phyloP scores from a whole-genome alignment of 1,139 yeast genomes.

The Saccharomycopsis crataegensis region DNA sequence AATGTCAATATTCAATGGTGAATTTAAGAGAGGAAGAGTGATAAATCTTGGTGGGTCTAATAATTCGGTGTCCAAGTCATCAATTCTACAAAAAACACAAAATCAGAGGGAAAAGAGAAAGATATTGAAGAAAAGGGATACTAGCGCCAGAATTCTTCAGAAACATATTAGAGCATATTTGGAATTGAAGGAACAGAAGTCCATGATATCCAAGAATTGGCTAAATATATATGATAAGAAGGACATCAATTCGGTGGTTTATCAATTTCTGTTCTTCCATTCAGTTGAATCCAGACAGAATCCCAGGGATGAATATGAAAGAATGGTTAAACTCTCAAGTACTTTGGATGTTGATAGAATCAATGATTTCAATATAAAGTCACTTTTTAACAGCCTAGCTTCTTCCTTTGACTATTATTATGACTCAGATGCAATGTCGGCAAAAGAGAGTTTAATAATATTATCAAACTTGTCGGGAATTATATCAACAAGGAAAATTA shows the following conservation, averaged over 20 bases:
- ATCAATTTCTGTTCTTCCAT: conserved; percentile 2
- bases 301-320: background rate
- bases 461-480: no score
- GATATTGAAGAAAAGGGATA: conserved; percentile 39
- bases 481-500: no score
- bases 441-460: no score
- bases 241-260: conserved; percentile 2
- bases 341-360: no score
- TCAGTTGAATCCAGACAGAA: background rate
- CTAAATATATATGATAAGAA: background rate
- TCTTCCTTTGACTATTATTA: no score
- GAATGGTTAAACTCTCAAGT: no score
- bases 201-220: conserved; percentile 13
- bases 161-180: conserved; percentile 34
- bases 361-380: no score
- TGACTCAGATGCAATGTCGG: no score
- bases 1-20: conserved; percentile 57
- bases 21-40: conserved; percentile 53
- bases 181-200: conserved; percentile 25
- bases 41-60: conserved; percentile 59
- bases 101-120: conserved; percentile 64
- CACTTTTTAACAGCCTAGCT: no score
- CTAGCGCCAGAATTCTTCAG: conserved; percentile 48
- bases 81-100: conserved; percentile 53
- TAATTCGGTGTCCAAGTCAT: conserved; percentile 29